Percentiles rank a stretch among this genome's conserved stretches.
These are phyloP conservation scores for Nicotiana rustica DNA, from an alignment of 305 asterid genomes.

Conservation along the genomic window DNA sequence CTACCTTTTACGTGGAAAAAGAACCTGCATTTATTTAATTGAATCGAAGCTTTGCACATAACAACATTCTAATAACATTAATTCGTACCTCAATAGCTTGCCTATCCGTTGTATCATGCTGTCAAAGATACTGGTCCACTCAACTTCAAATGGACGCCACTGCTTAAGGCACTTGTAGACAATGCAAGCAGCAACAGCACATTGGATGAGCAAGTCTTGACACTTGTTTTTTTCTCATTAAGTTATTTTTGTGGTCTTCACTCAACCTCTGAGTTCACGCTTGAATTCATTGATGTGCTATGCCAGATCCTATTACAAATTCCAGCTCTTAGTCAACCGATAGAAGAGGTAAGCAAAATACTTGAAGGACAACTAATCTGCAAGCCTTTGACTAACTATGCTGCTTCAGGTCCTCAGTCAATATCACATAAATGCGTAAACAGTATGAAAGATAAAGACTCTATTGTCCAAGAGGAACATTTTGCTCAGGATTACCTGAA, in stretches of 20 bases:
- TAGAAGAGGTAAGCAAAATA: conserved; percentile 68
- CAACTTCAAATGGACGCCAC: conserved; percentile 92
- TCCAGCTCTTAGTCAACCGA: conserved; percentile 59
- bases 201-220: conserved; percentile 90
- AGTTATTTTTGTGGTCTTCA: conserved; percentile 94
- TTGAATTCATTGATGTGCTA: conserved; percentile 70
- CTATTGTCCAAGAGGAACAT: conserved; percentile 33
- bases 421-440: conserved; percentile 37
- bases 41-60: background rate
- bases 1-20: conserved; percentile 19
- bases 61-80: background rate
- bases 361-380: background rate
- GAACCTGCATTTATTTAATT: background rate
- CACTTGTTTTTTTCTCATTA: conserved; percentile 85
- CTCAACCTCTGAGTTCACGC: conserved; percentile 70
- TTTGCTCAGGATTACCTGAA: conserved; percentile 68
- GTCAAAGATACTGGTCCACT: conserved; percentile 92
- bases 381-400: conserved; percentile 62
- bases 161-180: conserved; percentile 95
- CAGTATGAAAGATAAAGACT: conserved; percentile 36
- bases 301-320: conserved; percentile 70
- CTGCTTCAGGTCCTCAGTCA: conserved; percentile 83
- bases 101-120: conserved; percentile 87
- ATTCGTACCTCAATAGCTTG: conserved; percentile 86
- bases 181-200: conserved; percentile 90